These are phyloP conservation scores for Papiliotrema terrestris DNA, from an alignment of 1,284 basidiomycete species.

Conservation along the genomic window DNA sequence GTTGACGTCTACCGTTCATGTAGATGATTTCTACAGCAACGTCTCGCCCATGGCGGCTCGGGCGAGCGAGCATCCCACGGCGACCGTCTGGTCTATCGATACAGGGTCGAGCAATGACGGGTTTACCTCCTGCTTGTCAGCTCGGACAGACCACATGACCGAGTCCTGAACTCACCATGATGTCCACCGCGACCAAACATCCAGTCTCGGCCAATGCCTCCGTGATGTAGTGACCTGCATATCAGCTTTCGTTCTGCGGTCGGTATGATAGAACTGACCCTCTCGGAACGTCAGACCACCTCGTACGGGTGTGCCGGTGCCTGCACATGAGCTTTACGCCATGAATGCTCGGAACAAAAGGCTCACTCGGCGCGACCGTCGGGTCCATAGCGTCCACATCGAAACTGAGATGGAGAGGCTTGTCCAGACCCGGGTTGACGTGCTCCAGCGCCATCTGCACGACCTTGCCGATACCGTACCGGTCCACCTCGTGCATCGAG, in stretches of 20 bases:
- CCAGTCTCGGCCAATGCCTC: constrained; percentile 94
- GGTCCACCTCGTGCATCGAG: constrained; percentile 98
- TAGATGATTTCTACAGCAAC: constrained; percentile 27
- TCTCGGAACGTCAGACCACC: constrained; percentile 96
- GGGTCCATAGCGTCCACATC: constrained; percentile 96
- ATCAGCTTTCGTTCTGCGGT: background rate
- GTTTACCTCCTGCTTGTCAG: constrained; percentile 77
- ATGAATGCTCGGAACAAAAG: background rate
- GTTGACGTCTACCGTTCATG: too few species aligned
- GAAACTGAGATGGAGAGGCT: constrained; percentile 92
- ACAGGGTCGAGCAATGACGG: constrained; percentile 72
- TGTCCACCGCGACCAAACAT: constrained; percentile 81
- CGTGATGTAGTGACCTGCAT: constrained; percentile 65
- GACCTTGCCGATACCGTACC: constrained; percentile 90
- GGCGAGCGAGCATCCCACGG: constrained; percentile 88
- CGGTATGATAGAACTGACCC: constrained; percentile 58
- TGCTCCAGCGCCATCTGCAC: constrained; percentile 94
- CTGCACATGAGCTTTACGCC: constrained; percentile 15
- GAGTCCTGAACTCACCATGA: constrained; percentile 63
- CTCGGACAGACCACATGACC: background rate
- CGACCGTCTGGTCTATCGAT: constrained; percentile 81
- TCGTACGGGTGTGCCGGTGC: constrained; percentile 61
- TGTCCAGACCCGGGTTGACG: constrained; percentile 77
- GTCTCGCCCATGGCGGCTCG: constrained; percentile 80
- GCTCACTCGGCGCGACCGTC: constrained; percentile 76